These are phyloP conservation scores for Cadophora luteo-olivacea DNA, from an alignment of 2,329 filamentous ascomycete genomes.

Conservation along the genomic window DNA sequence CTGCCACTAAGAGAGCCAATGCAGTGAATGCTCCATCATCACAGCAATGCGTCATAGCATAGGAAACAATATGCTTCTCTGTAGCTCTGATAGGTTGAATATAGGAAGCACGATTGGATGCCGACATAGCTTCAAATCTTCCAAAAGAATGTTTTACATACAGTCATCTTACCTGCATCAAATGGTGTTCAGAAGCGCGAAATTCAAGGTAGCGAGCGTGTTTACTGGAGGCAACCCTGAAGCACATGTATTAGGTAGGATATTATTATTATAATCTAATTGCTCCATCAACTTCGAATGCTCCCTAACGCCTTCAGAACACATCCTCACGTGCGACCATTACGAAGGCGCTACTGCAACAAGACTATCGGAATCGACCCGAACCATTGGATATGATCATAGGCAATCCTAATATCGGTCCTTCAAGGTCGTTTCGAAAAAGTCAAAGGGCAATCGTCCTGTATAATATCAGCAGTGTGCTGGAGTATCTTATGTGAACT, in stretches of 20 bases:
- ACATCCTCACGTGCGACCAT: background rate
- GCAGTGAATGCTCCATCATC: background rate
- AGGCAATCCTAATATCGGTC: background rate
- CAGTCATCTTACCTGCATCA: background rate
- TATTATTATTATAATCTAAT: background rate
- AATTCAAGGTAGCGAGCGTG: too few relatives aligned
- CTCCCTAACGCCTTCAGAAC: conserved; percentile 1
- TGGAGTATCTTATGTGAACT: background rate
- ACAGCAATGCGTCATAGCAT: too few relatives aligned
- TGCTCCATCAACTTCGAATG: background rate
- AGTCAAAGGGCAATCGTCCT: conserved; percentile 85
- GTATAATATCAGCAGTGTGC: conserved; percentile 34
- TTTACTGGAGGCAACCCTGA: background rate
- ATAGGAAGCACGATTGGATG: background rate
- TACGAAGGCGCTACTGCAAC: background rate
- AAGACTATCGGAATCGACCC: background rate
- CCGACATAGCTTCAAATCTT: background rate
- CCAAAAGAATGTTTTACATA: background rate
- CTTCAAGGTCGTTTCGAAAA: conserved; percentile 55
- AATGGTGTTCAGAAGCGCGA: background rate
- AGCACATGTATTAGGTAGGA: conserved; percentile 5
- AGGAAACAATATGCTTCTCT: too few relatives aligned
- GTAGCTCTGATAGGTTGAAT: too few relatives aligned
- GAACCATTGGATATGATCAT: background rate
- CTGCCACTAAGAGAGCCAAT: background rate